Evolutionary conservation across 164 flowering plant species (phyloP), one percentile per base, ranked within the genome.

Genomic region (Berberis thunbergii): DNA sequence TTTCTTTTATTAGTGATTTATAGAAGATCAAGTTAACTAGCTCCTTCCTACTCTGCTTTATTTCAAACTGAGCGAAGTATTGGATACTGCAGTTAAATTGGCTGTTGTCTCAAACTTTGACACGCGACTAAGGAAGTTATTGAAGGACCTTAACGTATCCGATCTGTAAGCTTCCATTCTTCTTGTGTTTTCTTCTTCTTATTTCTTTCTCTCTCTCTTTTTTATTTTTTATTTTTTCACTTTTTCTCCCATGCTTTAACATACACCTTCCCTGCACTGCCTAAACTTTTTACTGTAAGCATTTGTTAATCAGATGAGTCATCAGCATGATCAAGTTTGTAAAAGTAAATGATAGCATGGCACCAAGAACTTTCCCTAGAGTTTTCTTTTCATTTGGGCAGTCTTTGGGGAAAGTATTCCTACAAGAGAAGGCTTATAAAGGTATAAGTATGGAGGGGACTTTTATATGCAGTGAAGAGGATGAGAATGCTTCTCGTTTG

Each of bases 71-170:
- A 59, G 42, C 57, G 43, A 64, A 52, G 43, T 69, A 45, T 67
- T 41, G 57, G 2, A 57, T 64, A 44, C 1, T 56, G 48, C 88
- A 93, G 98, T 93, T 75, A 93, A 88, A 77, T 56, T 90, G 76
- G 98, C 93, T 41, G 98, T 94, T 69, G 91, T 94, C 63, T 94
- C 98, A 71, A 91, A 94, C 69, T 94, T 94, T 62, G 98, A 94
- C 72, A 81, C 83, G 58, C 97, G 97, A 38, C 71, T 93, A 70
- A 85, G 91, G 91, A 90, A 84, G 81, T 79, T 93, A 45, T 71
- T 90, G 80, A 82, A 83, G 80, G 97, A 90, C 68, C 91, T 93
- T 42, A 77, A 80, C 52, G 77, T 93, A 62, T 68, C 83, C 59
- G 79, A 90, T 70, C 72, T 90, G 98, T 93, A 74, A 80, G 89